Conservation (phyloP, 352 stramenopile species). For the Phytophthora crassamura region DNA sequence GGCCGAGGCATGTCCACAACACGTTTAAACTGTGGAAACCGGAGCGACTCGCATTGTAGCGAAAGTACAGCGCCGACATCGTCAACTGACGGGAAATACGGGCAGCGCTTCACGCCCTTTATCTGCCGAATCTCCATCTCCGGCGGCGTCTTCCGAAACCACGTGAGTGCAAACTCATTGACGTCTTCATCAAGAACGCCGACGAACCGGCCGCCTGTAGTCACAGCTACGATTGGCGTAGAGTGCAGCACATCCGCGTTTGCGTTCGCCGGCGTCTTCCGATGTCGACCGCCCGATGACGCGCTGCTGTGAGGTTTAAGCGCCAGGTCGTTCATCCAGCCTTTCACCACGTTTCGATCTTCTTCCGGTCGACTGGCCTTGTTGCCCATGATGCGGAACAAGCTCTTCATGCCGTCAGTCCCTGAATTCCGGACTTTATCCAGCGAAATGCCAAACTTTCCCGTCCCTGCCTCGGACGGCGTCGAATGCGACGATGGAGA, state of each 20-base stretch:
- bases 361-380: conserved; percentile 60
- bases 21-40: conserved; percentile 62
- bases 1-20: conserved; percentile 59
- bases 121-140: conserved; percentile 71
- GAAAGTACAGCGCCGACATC: conserved; percentile 68
- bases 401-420: conserved; percentile 74
- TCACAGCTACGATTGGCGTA: conserved; percentile 63
- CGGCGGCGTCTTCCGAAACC: conserved; percentile 67
- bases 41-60: conserved; percentile 67
- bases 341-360: conserved; percentile 60
- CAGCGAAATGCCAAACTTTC: conserved; percentile 59
- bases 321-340: conserved; percentile 66
- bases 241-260: conserved; percentile 48
- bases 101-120: conserved; percentile 56
- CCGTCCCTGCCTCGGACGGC: conserved; percentile 31
- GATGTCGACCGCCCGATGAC: conserved; percentile 31
- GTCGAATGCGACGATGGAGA: conserved; percentile 28
- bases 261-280: conserved; percentile 26
- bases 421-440: conserved; percentile 69
- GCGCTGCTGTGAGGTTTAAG: conserved; percentile 51
- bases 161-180: conserved; percentile 66
- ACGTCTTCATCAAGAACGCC: conserved; percentile 68
- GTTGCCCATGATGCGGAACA: conserved; percentile 77
- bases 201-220: conserved; percentile 54
- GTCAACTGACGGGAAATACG: conserved; percentile 77